Conservation (phyloP, 768 basidiomycete species). For the Xerocomus potaroensis region DNA sequence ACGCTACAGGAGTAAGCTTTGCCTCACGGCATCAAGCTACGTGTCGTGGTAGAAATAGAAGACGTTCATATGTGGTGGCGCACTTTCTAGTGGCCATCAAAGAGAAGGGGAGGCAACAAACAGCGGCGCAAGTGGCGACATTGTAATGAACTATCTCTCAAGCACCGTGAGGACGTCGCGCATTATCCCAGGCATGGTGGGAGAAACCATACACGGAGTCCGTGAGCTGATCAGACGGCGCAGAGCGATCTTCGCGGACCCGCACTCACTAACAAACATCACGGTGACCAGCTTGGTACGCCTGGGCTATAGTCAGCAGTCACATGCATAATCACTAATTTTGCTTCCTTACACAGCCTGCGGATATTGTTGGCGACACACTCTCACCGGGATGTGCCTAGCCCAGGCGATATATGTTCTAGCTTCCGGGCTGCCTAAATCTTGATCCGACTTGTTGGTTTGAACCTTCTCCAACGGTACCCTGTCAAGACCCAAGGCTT, state of each 20-base stretch:
- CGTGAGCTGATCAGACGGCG: constrained; percentile 10
- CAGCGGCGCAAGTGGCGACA: constrained; percentile 7
- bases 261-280: constrained; percentile 5
- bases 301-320: constrained; percentile 4
- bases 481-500: constrained; percentile 10
- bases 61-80: constrained; percentile 10
- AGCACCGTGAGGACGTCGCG: constrained; percentile 2
- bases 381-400: constrained; percentile 11
- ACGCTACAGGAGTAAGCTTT: constrained; percentile 4
- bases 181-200: constrained; percentile 7
- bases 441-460: constrained; percentile 19
- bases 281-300: constrained; percentile 10
- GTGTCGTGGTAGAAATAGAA: constrained; percentile 20
- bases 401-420: constrained; percentile 14
- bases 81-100: constrained; percentile 13
- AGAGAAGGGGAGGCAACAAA: constrained; percentile 8
- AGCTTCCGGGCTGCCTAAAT: constrained; percentile 18
- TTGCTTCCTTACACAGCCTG: constrained; percentile 16
- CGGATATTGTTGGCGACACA: constrained; percentile 16
- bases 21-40: constrained; percentile 21
- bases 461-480: constrained; percentile 18
- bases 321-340: constrained; percentile 19
- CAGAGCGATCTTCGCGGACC: constrained; percentile 5
- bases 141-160: constrained; percentile 2
- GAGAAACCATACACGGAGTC: constrained; percentile 1